Conservation (phyloP, 768 basidiomycete species). For the Kwoniella dendrophila region DNA sequence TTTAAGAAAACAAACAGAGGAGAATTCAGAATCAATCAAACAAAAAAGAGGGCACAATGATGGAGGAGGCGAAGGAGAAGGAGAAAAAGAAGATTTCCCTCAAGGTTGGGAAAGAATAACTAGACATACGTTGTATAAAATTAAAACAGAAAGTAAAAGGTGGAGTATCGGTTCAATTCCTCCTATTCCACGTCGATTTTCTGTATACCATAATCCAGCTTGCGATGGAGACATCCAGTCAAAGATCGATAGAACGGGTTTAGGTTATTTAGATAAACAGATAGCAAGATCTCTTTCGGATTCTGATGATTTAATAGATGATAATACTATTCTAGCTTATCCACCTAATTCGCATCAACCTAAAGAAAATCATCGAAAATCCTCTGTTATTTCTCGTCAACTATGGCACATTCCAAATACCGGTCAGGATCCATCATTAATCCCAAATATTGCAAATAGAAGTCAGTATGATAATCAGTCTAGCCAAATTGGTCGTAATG, state of each 20-base stretch:
- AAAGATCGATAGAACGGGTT: too few relatives aligned
- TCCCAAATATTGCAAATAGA: slow-evolving; percentile 1
- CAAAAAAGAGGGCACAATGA: neutral
- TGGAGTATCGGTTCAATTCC: neutral
- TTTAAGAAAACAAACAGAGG: slow-evolving; percentile 1
- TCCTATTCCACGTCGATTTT: too few relatives aligned
- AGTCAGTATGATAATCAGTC: too few relatives aligned
- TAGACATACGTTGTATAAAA: neutral
- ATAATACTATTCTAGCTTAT: too few relatives aligned
- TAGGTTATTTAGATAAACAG: neutral
- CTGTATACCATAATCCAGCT: too few relatives aligned
- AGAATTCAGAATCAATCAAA: neutral
- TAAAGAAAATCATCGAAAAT: neutral
- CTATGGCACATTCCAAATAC: neutral
- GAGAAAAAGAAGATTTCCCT: neutral
- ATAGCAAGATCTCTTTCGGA: too few relatives aligned
- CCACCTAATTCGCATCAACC: neutral
- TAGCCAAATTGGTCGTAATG: neutral
- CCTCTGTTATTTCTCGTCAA: neutral
- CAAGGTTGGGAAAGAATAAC: neutral
- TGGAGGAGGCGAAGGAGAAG: too few relatives aligned
- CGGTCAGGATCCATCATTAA: slow-evolving; percentile 1
- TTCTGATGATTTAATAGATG: neutral
- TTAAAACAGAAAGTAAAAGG: neutral
- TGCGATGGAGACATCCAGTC: too few relatives aligned